Evolutionary conservation across 495 filamentous ascomycete species (phyloP), one percentile per base, ranked within the genome.

Genomic region (Tuber melanosporum): DNA sequence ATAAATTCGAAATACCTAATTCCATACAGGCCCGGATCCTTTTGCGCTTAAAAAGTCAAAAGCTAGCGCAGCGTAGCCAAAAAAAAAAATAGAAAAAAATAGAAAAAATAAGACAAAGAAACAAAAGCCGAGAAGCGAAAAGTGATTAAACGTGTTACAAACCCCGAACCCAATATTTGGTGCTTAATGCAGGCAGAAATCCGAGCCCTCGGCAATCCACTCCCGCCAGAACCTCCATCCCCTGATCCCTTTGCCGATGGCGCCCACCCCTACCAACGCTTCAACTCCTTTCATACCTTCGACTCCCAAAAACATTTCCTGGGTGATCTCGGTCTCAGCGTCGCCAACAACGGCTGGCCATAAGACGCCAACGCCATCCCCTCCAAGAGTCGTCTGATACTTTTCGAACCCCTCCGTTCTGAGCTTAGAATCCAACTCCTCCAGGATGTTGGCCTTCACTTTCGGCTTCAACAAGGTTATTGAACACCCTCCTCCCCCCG

Each of bases 191-290:
- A 81, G 74, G 26, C 52, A 77, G 26, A 81, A 78, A 41, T 80
- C 71, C 1, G 73, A 80, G 47, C 75, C 80, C 42, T 69, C 80
- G 12, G 74, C 70, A 69, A 80, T 44, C 80, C 75, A 82, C 73
- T 83, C 81, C 82, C 90, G 91, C 95, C 95, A 99, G 84, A 97
- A 98, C 84, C 94, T 95, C 95, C 95, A 98, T 0, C 91, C 93
- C 80, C 92, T 91, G 73, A 91, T 87, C 76, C 91, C 92, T 39
- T 91, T 88, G 36, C 83, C 85, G 17, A 87, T 86, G 0, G 86
- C 89, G 49, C 90, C 87, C 32, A 91, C 88, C 39, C 91, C 92
- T 12, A 92, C 92, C 69, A 94, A 86, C 70, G 87, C 86, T 84
- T 97, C 93, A 46, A 97, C 91, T 3, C 92, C 92, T 74, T 93